Evolutionary conservation across 345 rosid species (phyloP), one percentile per base, ranked within the genome.

Genomic region (Mercurialis annua): DNA sequence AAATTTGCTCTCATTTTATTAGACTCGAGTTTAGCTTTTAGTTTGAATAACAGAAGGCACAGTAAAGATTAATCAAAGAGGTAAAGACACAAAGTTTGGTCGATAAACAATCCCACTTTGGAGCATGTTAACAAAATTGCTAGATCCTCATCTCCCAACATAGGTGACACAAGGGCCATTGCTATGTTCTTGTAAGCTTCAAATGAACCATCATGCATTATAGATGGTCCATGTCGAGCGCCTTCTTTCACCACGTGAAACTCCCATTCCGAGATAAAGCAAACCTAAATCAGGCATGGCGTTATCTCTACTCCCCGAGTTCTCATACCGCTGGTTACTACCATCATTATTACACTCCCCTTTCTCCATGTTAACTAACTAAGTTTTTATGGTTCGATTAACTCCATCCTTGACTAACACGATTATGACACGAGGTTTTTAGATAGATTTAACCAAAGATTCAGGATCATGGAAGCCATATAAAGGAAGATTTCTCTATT

Each of bases 121-220:
- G 26, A 64, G 40, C 74, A 71, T 71, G 47, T 64, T 71, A 24
- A 62, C 73, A 42, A 70, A 70, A 62, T 70, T 62, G 23, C 73
- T 68, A 62, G 73, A 53, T 52, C 75, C 75, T 47, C 75, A 65
- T 58, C 65, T 58, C 40, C 75, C 75, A 57, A 65, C 10, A 40
- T 71, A 71, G n/a, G 75, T 71, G 50, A 71, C 75, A 27, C 70
- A 65, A 16, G 75, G 70, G 20, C 65, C 70, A 38, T 56, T 42
- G 53, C 70, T 66, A 54, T 54, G 51, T 53, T 10, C 29, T 66
- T 54, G 49, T 26, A 66, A 10, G 61, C 70, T 62, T 42, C 62
- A 42, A 66, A 66, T 8, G 70, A 66, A 42, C 62, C 70, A 24
- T 62, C 70, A 0, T 61, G 70, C 70, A 66, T 54, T 54, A 66